A percentile compares a stretch with the other conserved stretches of the same genome.
These are phyloP conservation scores for Vachellia collinsii DNA, from an alignment of 306 rosid genomes.

Conservation along the genomic window DNA sequence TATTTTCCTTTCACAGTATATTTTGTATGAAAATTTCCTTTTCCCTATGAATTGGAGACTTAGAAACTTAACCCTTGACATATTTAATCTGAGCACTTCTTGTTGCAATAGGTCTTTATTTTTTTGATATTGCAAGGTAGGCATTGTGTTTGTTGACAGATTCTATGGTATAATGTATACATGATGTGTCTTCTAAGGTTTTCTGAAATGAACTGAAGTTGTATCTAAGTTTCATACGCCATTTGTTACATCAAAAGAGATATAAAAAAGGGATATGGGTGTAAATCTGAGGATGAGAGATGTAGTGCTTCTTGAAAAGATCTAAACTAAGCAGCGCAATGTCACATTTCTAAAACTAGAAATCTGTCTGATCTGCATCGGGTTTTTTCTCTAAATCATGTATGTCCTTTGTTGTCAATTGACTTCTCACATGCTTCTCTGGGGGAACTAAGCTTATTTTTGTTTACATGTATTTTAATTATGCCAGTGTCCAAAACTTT, in stretches of 20 bases:
- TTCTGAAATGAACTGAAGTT: slow-evolving; percentile 20
- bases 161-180: slow-evolving; percentile 9
- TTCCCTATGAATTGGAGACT: slow-evolving; percentile 30
- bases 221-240: neutral
- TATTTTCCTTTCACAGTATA: slow-evolving; percentile 11
- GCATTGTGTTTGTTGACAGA: slow-evolving; percentile 12
- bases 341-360: slow-evolving; percentile 6
- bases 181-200: slow-evolving; percentile 4
- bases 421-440: slow-evolving; percentile 27
- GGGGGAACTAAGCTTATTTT: slow-evolving; percentile 24
- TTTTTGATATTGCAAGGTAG: neutral
- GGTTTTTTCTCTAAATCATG: slow-evolving; percentile 29
- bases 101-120: slow-evolving; percentile 11
- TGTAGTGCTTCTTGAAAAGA: slow-evolving; percentile 20
- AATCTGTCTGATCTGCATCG: slow-evolving; percentile 9
- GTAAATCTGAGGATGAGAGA: slow-evolving; percentile 6
- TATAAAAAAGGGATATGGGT: slow-evolving; percentile 6
- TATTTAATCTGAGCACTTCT: neutral
- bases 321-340: slow-evolving; percentile 3
- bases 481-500: slow-evolving; percentile 11
- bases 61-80: neutral
- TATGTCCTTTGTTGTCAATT: slow-evolving; percentile 24
- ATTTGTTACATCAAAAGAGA: slow-evolving; percentile 6
- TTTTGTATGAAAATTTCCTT: slow-evolving; percentile 22
- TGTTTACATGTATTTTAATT: slow-evolving; percentile 9